Conservation (phyloP, 768 basidiomycete genomes). For the Hericium coralloides region DNA sequence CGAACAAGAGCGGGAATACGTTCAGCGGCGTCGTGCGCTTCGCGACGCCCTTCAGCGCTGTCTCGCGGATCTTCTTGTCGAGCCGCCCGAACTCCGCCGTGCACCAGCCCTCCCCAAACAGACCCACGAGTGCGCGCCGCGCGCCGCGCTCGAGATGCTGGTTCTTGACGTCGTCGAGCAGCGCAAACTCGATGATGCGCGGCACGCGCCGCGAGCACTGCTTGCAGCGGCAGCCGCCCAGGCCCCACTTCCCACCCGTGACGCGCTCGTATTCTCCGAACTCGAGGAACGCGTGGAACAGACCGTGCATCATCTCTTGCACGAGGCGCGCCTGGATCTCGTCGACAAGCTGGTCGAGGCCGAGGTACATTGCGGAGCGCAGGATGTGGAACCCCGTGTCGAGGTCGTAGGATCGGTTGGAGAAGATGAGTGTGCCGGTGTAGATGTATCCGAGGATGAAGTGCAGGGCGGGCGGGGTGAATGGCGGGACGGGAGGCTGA, state of each 20-base stretch:
- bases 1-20: conserved; percentile 59
- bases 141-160: conserved; percentile 60
- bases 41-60: conserved; percentile 62
- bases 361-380: conserved; percentile 73
- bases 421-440: conserved; percentile 89
- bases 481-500: conserved; percentile 87
- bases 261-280: conserved; percentile 70
- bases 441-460: conserved; percentile 94
- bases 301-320: conserved; percentile 87
- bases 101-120: conserved; percentile 95
- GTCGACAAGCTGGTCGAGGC: no score
- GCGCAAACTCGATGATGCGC: conserved; percentile 75
- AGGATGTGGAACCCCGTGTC: conserved; percentile 86
- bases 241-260: conserved; percentile 72
- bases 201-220: conserved; percentile 78
- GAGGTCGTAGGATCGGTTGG: conserved; percentile 88
- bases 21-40: conserved; percentile 61
- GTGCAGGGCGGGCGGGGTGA: conserved; percentile 89
- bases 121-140: conserved; percentile 60
- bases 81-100: conserved; percentile 72
- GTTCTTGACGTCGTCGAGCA: conserved; percentile 71
- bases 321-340: conserved; percentile 76
- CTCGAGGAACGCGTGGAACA: conserved; percentile 76
- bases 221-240: conserved; percentile 75
- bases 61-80: conserved; percentile 53